A percentile compares a stretch with the other conserved stretches of the same genome.
These are phyloP conservation scores for Boletellus sp. DNA, from an alignment of 1,284 basidiomycete species.

Conservation along the genomic window DNA sequence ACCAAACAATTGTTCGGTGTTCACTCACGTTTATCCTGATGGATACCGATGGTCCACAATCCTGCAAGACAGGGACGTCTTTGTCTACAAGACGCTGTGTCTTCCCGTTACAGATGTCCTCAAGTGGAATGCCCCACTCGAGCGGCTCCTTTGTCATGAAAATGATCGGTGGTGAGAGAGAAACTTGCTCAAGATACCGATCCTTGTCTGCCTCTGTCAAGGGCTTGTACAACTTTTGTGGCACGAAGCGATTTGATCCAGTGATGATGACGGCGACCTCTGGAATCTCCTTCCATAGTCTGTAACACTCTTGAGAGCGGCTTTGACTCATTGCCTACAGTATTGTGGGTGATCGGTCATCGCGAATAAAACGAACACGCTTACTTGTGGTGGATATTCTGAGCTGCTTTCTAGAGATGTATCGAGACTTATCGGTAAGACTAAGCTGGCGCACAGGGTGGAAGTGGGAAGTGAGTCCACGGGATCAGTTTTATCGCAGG, in stretches of 20 bases:
- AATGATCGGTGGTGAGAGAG: conserved; percentile 55
- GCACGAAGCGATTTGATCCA: conserved; percentile 44
- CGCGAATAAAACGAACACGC: neutral
- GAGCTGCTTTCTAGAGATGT: neutral
- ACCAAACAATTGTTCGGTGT: conserved; percentile 25
- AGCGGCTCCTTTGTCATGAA: conserved; percentile 50
- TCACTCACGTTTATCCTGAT: conserved; percentile 57
- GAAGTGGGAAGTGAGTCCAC: neutral
- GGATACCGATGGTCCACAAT: conserved; percentile 66
- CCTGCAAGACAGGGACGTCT: conserved; percentile 57
- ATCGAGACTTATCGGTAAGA: neutral
- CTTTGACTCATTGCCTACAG: conserved; percentile 1
- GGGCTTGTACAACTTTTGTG: conserved; percentile 64
- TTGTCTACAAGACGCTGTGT: conserved; percentile 41
- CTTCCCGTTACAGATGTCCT: conserved; percentile 42
- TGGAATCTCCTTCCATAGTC: conserved; percentile 13
- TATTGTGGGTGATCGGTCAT: neutral
- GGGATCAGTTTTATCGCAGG: neutral
- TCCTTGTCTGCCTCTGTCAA: conserved; percentile 65
- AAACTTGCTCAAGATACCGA: conserved; percentile 64
- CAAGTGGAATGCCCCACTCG: conserved; percentile 56
- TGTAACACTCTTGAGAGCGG: conserved; percentile 15
- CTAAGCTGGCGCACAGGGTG: neutral
- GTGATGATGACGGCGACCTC: conserved; percentile 20
- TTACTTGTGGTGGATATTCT: conserved; percentile 8